Evolutionary conservation across 371 early-diverging fungal genomes (phyloP), one percentile per base, ranked within the genome.

Genomic region (Rhizopus delemar): DNA sequence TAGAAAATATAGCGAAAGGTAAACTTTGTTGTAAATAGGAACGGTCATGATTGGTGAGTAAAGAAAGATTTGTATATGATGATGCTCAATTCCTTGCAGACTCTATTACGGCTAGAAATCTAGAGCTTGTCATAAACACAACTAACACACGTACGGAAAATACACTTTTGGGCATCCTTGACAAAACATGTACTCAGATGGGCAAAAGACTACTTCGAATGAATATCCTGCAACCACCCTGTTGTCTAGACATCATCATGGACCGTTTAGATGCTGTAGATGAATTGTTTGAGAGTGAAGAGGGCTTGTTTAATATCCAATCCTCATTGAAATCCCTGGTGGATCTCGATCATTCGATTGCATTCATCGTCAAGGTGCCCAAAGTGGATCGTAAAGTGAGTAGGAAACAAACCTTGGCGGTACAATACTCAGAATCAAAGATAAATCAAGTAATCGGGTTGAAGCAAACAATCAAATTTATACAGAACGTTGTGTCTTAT

Each of bases 361-460:
- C 72, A 2, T 65, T 56, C 41, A 56, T 76, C 12, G 57, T 56
- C 9, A 65, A 63, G 28, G 33, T 65, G 2, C 74, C 71, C n/a
- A 49, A 49, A 16, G 12, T 31, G 15, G 80, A 82, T 53, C 49
- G 68, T 71, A 13, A 72, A 78, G 3, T 71, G 56, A 9, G 31
- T 11, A 22, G 15, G 8, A 75, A 78, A 11, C 71, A 70, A 3
- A 79, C 74, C 8, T 35, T 54, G 5, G 51, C 56, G 31, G 69
- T 86, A 50, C 84, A 85, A 52, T 77, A 85, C 36, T 75, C 88
- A 0, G 90, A 89, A 54, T 75, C 81, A n/a, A 79, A 83, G 39
- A 88, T 93, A 56, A 92, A 89, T 66, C 84, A 84, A 35, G 68
- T 92, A 12, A 79, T 95, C 34, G 50, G 69, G 4, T 69, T 93